These are phyloP conservation scores for Skeletonema tropicum DNA, from an alignment of 108 stramenopile genomes.

Conservation along the genomic window DNA sequence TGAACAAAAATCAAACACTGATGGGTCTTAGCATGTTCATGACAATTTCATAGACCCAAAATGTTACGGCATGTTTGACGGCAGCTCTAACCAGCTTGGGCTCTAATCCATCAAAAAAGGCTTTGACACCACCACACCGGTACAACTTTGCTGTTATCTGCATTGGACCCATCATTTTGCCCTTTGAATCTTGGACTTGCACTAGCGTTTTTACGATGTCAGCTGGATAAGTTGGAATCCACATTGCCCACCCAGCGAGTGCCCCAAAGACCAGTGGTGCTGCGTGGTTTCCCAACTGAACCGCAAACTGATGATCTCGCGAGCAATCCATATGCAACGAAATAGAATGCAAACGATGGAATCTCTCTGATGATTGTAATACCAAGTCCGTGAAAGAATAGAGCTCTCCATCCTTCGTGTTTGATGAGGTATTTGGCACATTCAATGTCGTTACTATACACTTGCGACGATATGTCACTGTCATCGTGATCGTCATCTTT, in stretches of 20 bases:
- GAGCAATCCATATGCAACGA: slow-evolving; percentile 55
- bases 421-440: slow-evolving; percentile 48
- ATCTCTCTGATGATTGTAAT: slow-evolving; percentile 57
- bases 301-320: slow-evolving; percentile 30
- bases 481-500: slow-evolving; percentile 24
- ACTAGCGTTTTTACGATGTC: slow-evolving; percentile 72
- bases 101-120: slow-evolving; percentile 62
- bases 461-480: background rate
- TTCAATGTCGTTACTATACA: slow-evolving; percentile 36
- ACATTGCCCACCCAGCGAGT: slow-evolving; percentile 55
- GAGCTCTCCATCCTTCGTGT: slow-evolving; percentile 52
- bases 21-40: slow-evolving; percentile 34
- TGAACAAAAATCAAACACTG: slow-evolving; percentile 13
- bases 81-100: slow-evolving; percentile 62
- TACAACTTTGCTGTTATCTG: slow-evolving; percentile 50
- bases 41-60: slow-evolving; percentile 47
- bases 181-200: slow-evolving; percentile 38
- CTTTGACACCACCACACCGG: slow-evolving; percentile 48
- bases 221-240: slow-evolving; percentile 71
- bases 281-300: slow-evolving; percentile 21
- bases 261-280: slow-evolving; percentile 67
- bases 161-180: slow-evolving; percentile 26
- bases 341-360: slow-evolving; percentile 61
- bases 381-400: slow-evolving; percentile 55
- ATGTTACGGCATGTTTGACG: slow-evolving; percentile 69